These are phyloP conservation scores for Entelexis sorbosivorans DNA, from an alignment of 1,139 yeast genomes.

Conservation along the genomic window DNA sequence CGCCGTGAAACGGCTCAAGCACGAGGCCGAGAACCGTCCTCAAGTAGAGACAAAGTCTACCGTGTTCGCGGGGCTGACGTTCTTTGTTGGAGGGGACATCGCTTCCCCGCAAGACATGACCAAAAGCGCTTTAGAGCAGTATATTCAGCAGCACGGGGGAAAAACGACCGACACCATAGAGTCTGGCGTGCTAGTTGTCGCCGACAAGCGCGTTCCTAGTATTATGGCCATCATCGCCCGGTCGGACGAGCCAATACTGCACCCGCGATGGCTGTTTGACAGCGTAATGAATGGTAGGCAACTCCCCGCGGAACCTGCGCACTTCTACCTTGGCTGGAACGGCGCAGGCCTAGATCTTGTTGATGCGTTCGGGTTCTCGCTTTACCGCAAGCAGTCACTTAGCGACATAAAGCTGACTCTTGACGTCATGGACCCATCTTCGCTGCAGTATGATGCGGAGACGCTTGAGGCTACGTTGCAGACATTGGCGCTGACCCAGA, in stretches of 20 bases:
- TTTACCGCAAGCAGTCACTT: slow-evolving; percentile 28
- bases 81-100: slow-evolving; percentile 27
- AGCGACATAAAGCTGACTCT: slow-evolving; percentile 19
- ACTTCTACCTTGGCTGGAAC: slow-evolving; percentile 37
- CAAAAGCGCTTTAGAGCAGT: slow-evolving; percentile 24
- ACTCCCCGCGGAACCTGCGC: slow-evolving; percentile 50
- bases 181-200: slow-evolving; percentile 33
- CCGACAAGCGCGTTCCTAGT: slow-evolving; percentile 41
- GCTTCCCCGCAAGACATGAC: slow-evolving; percentile 23
- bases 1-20: not conserved
- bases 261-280: slow-evolving; percentile 63
- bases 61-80: slow-evolving; percentile 24
- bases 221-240: slow-evolving; percentile 34
- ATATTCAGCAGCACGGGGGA: slow-evolving; percentile 29
- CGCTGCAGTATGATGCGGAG: not conserved
- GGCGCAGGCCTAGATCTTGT: slow-evolving; percentile 21
- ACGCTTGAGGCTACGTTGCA: not conserved
- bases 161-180: slow-evolving; percentile 22
- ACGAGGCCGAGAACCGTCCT: not conserved
- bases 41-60: not conserved
- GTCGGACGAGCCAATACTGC: slow-evolving; percentile 47
- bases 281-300: slow-evolving; percentile 40
- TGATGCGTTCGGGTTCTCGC: slow-evolving; percentile 51
- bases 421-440: slow-evolving; percentile 6
- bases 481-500: not conserved